Evolutionary conservation across 345 rosid genomes (phyloP), one percentile per base, ranked within the genome.

Genomic region (Alliaria petiolata): DNA sequence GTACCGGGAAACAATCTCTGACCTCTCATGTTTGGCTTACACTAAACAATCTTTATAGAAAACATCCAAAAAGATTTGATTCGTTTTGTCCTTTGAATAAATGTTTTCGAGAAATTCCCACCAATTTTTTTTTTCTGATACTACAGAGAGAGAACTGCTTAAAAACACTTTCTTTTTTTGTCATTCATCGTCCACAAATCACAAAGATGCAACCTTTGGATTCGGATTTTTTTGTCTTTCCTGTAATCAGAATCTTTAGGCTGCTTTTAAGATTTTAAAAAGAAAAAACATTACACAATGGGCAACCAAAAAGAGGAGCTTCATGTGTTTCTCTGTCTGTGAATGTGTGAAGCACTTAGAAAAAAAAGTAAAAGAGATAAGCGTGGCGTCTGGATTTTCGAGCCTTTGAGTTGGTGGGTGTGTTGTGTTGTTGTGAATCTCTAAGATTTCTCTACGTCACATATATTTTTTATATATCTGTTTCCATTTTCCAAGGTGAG

Each of bases 1-100:
- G 43, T 56, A 34, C 58, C 36, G 45, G 52, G 53, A 52, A 40
- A 71, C 76, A 4, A 51, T 62, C 45, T 42, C 69, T 62, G 76
- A 62, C 69, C 16, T 62, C 39, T 58, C n/a, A 62, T 71, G 62
- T 51, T 52, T 39, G 13, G 69, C 76, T 31, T 62, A 19, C 43
- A 61, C 52, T 33, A 61, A 62, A 42, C 46, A 57, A 71, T 51
- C 22, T 71, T 62, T 71, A 38, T 55, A 57, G 71, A 73, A 65
- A 73, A 65, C 71, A 56, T 47, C 34, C 42, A 74, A 66, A 60
- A 74, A 66, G 72, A 74, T 74, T 74, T 74, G 72, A 74, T 74
- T 74, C 72, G 44, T 58, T 65, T 66, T 66, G 61, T 74, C 61
- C 45, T 47, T 57, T 58, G 72, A 65, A 65, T 57, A 30, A 46